Evolutionary conservation across 2,329 filamentous ascomycete genomes (phyloP), one percentile per base, ranked within the genome.

Genomic region (Echinosphaeria canescens): DNA sequence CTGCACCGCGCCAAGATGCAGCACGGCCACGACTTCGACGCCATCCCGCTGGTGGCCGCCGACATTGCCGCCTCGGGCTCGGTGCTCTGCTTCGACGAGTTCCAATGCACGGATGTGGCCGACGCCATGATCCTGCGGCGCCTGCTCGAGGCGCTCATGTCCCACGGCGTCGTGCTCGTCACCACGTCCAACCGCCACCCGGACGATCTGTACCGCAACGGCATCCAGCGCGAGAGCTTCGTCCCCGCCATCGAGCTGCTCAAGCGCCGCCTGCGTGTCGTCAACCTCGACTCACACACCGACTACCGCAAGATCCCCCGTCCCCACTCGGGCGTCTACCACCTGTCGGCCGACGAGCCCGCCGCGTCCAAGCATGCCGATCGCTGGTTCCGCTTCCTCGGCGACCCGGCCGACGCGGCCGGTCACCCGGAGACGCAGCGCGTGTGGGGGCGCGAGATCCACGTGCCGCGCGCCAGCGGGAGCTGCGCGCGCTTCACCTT

Each of bases 161-260:
- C 79, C 4, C 84, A 95, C 42, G 88, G 88, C n/a, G 82, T 92
- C 3, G 84, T 95, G 11, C 62, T 98, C 27, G 75, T 98, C 17
- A 95, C 88, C 5, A 98, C 88, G 1, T 91, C 81, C 6, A 98
- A 98, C 49, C 66, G 88, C n/a, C 84, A 93, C 39, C 88, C 88
- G 0, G 73, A 90, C 41, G 85, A 98, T 32, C 63, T 98, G 6
- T 98, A 98, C 59, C 92, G 88, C 50, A 98, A 98, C 46, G 88
- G 88, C 29, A 85, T 98, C 35, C 88, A 98, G 52, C 73, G 88
- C 31, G 75, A 91, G 38, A 91, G 80, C 5, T 98, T 98, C 46
- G 66, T 98, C 27, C 88, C 88, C 0, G 91, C 85, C 36, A 98
- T 98, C 43, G 75, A 84, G 34, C 71, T 98, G 4, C 69, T 98